A percentile compares a stretch with the other conserved stretches of the same genome.
phyloP scores from a whole-genome alignment of 2,329 filamentous ascomycete species.

The Beauveria scarabaeidicola region DNA sequence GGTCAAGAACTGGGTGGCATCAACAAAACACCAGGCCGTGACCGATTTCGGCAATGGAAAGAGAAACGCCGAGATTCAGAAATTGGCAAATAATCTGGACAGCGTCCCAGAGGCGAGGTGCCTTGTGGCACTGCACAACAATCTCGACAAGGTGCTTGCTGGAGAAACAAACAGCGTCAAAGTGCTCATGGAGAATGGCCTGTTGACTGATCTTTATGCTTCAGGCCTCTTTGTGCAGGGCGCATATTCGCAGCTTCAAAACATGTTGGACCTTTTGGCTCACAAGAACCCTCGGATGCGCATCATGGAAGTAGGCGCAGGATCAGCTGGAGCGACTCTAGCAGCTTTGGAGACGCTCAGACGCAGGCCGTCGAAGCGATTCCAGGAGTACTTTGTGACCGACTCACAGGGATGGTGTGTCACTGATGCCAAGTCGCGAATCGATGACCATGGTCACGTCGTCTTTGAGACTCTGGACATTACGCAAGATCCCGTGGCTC shows the following conservation, averaged over 20 bases:
- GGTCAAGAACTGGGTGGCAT: neutral
- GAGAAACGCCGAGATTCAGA: neutral
- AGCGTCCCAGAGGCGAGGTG: neutral
- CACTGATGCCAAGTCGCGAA: constrained; percentile 11
- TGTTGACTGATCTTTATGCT: neutral
- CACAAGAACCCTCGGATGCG: neutral
- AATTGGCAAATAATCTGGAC: neutral
- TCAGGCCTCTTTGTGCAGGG: neutral
- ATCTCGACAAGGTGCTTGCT: neutral
- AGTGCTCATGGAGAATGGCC: neutral
- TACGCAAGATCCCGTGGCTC: neutral
- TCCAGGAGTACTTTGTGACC: constrained; percentile 27
- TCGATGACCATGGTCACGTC: neutral
- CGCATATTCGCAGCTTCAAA: neutral
- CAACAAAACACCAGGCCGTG: neutral
- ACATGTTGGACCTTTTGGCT: neutral
- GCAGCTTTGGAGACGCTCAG: neutral
- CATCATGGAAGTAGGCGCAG: constrained; percentile 29
- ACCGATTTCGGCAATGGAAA: neutral
- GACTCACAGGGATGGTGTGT: constrained; percentile 32
- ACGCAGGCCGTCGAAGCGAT: constrained; percentile 17
- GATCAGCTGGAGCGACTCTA: constrained; percentile 25
- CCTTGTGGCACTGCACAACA: neutral
- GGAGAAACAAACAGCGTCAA: neutral
- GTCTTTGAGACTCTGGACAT: constrained; percentile 17